Evolutionary conservation across 495 filamentous ascomycete species (phyloP).

Genomic region (Lophiotrema nucula): DNA sequence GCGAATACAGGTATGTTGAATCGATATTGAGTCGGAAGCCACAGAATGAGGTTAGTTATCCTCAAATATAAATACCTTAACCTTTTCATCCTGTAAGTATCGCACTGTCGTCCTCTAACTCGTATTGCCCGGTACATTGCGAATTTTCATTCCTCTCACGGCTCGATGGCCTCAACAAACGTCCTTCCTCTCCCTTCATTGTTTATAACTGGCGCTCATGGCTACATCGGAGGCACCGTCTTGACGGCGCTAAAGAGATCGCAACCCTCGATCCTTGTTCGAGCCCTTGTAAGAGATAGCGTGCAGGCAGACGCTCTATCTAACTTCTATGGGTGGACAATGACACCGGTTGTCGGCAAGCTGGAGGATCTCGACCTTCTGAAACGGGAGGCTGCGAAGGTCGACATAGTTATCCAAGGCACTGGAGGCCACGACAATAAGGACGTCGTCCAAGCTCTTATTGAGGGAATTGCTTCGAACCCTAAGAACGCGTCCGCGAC

Average conservation of each 20-base stretch:
- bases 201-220: neutral
- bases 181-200: neutral
- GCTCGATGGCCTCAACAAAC: no score
- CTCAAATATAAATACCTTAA: no score
- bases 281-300: neutral
- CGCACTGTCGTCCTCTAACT: no score
- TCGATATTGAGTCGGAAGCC: no score
- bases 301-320: neutral
- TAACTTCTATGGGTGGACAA: neutral
- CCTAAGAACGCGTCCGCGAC: neutral
- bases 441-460: neutral
- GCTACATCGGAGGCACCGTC: neutral
- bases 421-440: neutral
- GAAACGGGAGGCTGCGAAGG: constrained; percentile 6
- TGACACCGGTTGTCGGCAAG: neutral
- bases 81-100: no score
- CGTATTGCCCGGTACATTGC: no score
- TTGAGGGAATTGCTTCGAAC: neutral
- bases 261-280: neutral
- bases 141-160: no score
- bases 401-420: constrained; percentile 11
- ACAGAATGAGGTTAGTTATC: no score
- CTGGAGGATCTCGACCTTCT: constrained; percentile 5
- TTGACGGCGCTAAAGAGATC: neutral
- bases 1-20: no score